phyloP scores from a whole-genome alignment of 2,329 filamentous ascomycete species.

The Fusarium oligoseptatum region DNA sequence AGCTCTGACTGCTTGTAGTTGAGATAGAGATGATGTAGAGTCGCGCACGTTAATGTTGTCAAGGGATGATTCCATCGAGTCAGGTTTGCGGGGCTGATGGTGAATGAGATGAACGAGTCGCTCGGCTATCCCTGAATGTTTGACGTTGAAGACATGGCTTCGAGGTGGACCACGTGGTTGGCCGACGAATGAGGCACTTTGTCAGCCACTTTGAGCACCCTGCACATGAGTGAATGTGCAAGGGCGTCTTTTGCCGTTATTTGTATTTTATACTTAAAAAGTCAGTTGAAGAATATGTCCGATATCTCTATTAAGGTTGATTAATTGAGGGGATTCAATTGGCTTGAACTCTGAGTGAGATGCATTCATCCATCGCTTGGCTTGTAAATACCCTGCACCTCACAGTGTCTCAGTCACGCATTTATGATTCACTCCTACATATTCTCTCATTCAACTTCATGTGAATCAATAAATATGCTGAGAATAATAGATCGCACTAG shows the following conservation, averaged over 20 bases:
- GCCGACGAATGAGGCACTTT: constrained; percentile 20
- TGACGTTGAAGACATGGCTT: constrained; percentile 17
- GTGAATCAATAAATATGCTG: background rate
- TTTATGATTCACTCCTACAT: constrained; percentile 4
- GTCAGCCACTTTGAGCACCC: constrained; percentile 6
- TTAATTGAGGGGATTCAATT: background rate
- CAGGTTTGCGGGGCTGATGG: background rate
- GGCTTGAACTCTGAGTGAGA: background rate
- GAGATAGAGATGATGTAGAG: background rate
- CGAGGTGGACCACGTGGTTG: constrained; percentile 35
- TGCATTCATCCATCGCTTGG: background rate
- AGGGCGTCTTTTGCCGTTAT: background rate
- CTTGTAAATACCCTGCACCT: background rate
- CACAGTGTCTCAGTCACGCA: background rate
- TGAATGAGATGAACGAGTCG: constrained; percentile 6
- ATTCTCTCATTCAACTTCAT: background rate
- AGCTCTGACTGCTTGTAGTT: background rate
- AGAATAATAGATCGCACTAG: background rate
- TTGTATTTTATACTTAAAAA: background rate
- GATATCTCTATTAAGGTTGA: background rate
- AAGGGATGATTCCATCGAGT: constrained; percentile 4
- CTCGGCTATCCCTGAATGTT: constrained; percentile 32
- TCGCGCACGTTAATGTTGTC: background rate
- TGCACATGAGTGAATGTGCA: background rate
- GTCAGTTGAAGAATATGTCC: background rate